A percentile compares a stretch with the other conserved stretches of the same genome.
Conservation (phyloP, 2,329 filamentous ascomycete species). For the Pseudocercospora eumusae region DNA sequence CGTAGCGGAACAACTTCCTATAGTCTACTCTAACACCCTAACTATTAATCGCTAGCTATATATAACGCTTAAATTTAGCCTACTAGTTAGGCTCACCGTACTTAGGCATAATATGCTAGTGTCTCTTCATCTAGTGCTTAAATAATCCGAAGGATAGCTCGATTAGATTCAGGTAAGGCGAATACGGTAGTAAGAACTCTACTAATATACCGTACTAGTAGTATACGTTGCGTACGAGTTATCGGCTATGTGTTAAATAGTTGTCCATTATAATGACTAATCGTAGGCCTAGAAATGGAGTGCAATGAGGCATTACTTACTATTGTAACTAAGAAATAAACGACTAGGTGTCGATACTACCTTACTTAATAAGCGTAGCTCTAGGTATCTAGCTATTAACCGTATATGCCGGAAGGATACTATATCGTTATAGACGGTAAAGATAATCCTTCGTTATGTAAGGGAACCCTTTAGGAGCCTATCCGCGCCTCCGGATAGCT, state of each 20-base stretch:
- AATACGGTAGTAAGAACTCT: background rate
- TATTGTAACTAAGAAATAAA: background rate
- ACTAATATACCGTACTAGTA: background rate
- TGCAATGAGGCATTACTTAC: background rate
- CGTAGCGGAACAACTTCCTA: background rate
- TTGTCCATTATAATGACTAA: background rate
- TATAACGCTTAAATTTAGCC: background rate
- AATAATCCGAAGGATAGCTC: background rate
- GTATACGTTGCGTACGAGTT: too few relatives aligned
- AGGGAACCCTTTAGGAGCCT: too few relatives aligned
- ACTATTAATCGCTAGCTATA: slow-evolving; percentile 1
- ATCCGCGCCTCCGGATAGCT: too few relatives aligned
- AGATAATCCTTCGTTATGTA: background rate
- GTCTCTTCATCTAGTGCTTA: too few relatives aligned
- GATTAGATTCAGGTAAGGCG: too few relatives aligned
- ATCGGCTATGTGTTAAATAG: background rate
- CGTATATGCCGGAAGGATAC: background rate
- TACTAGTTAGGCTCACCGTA: background rate
- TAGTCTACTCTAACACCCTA: background rate
- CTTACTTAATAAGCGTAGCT: background rate
- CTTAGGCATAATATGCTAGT: background rate
- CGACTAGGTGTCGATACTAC: background rate
- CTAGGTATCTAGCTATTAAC: background rate
- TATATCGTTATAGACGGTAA: too few relatives aligned
- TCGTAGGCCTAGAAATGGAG: background rate